Evolutionary conservation across 2,329 filamentous ascomycete species (phyloP), one percentile per base, ranked within the genome.

Genomic region (Sporothrix dimorphospora): DNA sequence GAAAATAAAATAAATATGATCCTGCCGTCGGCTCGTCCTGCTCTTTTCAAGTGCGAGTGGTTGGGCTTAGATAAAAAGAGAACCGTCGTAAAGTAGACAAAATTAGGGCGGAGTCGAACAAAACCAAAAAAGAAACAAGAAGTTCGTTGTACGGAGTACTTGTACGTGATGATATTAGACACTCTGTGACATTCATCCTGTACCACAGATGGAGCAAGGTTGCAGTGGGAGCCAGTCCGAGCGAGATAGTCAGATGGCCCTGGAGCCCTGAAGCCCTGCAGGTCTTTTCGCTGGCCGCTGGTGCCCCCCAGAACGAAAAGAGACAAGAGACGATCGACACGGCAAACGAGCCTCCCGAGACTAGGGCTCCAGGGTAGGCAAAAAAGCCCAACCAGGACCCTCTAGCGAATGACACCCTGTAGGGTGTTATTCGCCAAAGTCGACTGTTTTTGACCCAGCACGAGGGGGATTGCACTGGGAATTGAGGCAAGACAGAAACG

Each of bases 391-490:
- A 40, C 55, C 55, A 21, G 19, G 55, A 9, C 30, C 47, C 40
- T n/a, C 6, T 42, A 30, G 63, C 21, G 42, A 47, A 65, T 47
- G 61, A 42, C 40, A 65, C 55, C 55, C 49, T 34, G 21, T 16
- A 61, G 55, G 27, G 68, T 70, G 30, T n/a, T 47, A 70, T 61
- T 70, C 68, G 68, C 68, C 68, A 70, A 61, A 70, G 53, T 14
- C 42, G 21, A 49, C 53, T 70, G 40, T 55, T 49, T 70, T 61
- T 12, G 68, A 45, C 42, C 51, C 61, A 59, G 67, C 40, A 59
- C 38, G n/a, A 66, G 12, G 24, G 42, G 7, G 4, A 38, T 11
- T 40, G 19, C 12, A 3, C 24, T 38, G 45, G 9, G 45, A 53
- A 7, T 63, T 34, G 27, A 67, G 16, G 63, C 42, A 24, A 45